phyloP scores from a whole-genome alignment of 202 grass and related monocot species.

The Sporobolus alterniflorus region DNA sequence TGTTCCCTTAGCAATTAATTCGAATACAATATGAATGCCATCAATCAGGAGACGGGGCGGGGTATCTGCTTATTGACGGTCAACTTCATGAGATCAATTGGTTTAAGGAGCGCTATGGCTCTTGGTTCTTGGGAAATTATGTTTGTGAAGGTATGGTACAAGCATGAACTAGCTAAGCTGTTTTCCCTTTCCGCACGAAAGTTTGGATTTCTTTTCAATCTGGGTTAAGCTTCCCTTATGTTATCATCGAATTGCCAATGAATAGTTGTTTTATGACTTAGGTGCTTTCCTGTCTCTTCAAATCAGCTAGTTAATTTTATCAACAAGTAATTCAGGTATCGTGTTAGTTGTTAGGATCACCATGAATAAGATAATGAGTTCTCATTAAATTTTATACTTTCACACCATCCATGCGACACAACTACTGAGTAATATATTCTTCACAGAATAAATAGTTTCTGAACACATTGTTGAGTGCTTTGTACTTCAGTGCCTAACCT shows the following conservation, averaged over 20 bases:
- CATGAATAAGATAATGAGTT: background rate
- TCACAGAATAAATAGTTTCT: background rate
- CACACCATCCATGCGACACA: background rate
- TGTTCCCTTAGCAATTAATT: background rate
- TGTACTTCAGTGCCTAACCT: conserved; percentile 4
- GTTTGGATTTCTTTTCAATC: background rate
- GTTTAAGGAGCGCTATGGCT: conserved; percentile 89
- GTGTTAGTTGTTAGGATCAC: background rate
- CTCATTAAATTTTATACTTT: background rate
- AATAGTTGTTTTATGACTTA: background rate
- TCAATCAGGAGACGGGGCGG: conserved; percentile 66
- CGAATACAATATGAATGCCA: background rate
- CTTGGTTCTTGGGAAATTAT: conserved; percentile 97
- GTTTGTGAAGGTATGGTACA: conserved; percentile 78
- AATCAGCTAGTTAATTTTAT: background rate
- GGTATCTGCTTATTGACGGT: conserved; percentile 67
- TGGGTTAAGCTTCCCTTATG: background rate
- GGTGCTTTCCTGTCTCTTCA: background rate
- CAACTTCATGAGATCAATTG: conserved; percentile 82
- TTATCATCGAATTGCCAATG: background rate
- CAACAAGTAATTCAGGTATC: conserved; percentile 4
- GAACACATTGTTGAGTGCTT: background rate
- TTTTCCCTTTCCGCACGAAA: conserved; percentile 8
- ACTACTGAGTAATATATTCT: background rate
- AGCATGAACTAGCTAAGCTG: background rate